Conservation (phyloP, 768 basidiomycete genomes). For the Rhizopogon roseolus region DNA sequence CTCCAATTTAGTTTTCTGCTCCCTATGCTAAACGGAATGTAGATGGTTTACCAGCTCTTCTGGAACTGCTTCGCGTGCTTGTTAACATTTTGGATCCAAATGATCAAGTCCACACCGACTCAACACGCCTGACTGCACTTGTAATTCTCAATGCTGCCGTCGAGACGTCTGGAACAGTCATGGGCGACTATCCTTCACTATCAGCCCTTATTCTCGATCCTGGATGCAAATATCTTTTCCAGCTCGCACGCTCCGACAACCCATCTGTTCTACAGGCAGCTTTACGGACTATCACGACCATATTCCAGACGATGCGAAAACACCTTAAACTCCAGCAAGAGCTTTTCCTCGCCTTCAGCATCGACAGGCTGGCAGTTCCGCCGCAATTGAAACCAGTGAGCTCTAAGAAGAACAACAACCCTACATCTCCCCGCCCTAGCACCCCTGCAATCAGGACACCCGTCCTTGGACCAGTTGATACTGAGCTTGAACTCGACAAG, state of each 20-base stretch:
- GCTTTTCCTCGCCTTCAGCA: constrained; percentile 88
- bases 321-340: constrained; percentile 94
- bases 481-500: constrained; percentile 43
- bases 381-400: constrained; percentile 21
- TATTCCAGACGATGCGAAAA: constrained; percentile 82
- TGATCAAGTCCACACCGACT: constrained; percentile 94
- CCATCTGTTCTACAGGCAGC: constrained; percentile 72
- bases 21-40: constrained; percentile 2
- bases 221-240: constrained; percentile 96
- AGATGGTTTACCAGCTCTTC: constrained; percentile 89
- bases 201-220: constrained; percentile 75
- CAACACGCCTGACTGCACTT: constrained; percentile 85
- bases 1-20: not conserved
- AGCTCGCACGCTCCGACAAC: constrained; percentile 90
- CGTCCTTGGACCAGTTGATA: constrained; percentile 32
- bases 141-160: constrained; percentile 84
- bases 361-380: constrained; percentile 80
- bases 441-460: constrained; percentile 44
- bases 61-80: constrained; percentile 90
- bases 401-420: constrained; percentile 28
- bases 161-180: constrained; percentile 72
- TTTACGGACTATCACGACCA: constrained; percentile 80
- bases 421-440: constrained; percentile 48
- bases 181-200: constrained; percentile 77
- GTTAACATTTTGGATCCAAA: constrained; percentile 94